Base-by-base conservation (phyloP, 306 rosid species). In the Urtica urens region DNA sequence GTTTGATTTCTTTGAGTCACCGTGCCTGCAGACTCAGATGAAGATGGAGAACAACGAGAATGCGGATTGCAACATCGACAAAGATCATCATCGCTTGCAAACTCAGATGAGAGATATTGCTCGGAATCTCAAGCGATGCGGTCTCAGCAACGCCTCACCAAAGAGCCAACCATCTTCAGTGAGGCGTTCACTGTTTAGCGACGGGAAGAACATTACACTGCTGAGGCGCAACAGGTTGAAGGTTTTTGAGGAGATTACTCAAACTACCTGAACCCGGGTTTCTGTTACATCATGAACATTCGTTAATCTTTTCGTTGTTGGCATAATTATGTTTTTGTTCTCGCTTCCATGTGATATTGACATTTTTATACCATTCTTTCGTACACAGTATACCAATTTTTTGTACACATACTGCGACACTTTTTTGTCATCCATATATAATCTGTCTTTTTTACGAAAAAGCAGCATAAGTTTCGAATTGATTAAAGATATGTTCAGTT, bases 161-260 rank as follows among this genome's bases (percentile, higher is more conserved):
- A 80, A 81, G 67, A 80, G 74, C 57, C 69, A 62, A 26, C 26
- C 75, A n/a, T n/a, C n/a, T n/a, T n/a, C n/a, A 2, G 83, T 38
- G 7, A 60, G 77, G 66, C 81, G 93, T 29, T 70, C 79, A 25
- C 46, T 88, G 73, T 51, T 51, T 46, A 78, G 70, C 31, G 62
- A 66, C 13, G 67, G 49, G 40, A 74, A 69, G 43, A 62, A 60
- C n/a, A 20, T 59, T 42, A 65, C 27, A 39, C 33, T 46, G 13
- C 26, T 25, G 13, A 72, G 82, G 57, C 71, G 94, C 62, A 72
- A 63, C 58, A 71, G 87, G 65, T 43, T 79, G 68, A 74, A 76
- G 64, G 76, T 71, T 46, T 79, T 79, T 51, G 65, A 59, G 56
- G 78, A 70, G 44, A 75, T 79, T 11, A 76, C 80, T 31, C 62